Evolutionary conservation across 1,284 basidiomycete genomes (phyloP), one percentile per base, ranked within the genome.

Genomic region (Paramarasmius palmivorus): DNA sequence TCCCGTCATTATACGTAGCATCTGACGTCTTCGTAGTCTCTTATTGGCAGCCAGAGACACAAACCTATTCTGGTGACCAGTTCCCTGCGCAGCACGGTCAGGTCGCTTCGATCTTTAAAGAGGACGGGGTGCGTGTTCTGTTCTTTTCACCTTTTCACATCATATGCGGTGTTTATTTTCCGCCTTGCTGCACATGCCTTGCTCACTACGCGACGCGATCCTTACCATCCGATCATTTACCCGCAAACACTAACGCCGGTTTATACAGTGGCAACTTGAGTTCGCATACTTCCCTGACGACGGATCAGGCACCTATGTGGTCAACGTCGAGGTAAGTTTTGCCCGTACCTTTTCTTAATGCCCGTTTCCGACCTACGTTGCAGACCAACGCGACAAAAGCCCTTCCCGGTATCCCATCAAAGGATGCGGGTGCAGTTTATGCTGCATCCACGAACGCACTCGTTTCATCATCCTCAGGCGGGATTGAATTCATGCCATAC

Each of bases 231-330:
- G 61, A 54, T 59, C 49, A 20, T 37, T 38, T 20, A 37, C 23
- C 25, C 8, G 14, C 29, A 32, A 40, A 36, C 12, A 46, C 29
- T n/a, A 23, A 26, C 52, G 46, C 40, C 50, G 26, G 41, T 15
- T 40, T 19, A n/a, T n/a, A n/a, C 52, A 85, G 77, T 84, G 89
- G n/a, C 91, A 92, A 63, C 78, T 87, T 63, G 84, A 91, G 66
- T 91, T 93, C 68, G 89, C 88, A 2, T 95, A 86, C 71, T 80
- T 95, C 54, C 93, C 93, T 35, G 81, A 89, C 67, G 91, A 93
- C 64, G 85, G 84, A 52, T 89, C 88, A 9, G 76, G 78, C 26
- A 87, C 90, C 17, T 95, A 90, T 66, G 79, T 95, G 49, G 77
- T 93, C 65, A 88, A 92, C 63, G 88, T 90, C 47, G 78, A 83